Evolutionary conservation across 1,284 basidiomycete genomes (phyloP).

Genomic region (Porodaedalea pini): DNA sequence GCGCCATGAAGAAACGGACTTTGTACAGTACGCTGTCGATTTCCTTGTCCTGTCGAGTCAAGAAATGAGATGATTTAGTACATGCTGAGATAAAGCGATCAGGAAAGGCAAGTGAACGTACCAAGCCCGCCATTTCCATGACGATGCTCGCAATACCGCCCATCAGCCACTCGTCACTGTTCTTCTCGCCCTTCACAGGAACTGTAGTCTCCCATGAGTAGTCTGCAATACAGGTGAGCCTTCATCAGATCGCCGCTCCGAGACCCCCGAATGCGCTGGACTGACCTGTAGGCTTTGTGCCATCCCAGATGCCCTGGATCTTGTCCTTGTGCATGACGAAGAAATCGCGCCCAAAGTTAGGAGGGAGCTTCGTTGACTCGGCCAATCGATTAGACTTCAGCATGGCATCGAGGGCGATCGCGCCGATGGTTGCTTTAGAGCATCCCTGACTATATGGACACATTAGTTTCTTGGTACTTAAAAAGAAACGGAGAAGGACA

Average conservation of each 20-base stretch:
- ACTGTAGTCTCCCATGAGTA: slow-evolving; percentile 17
- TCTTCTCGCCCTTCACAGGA: slow-evolving; percentile 17
- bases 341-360: slow-evolving; percentile 19
- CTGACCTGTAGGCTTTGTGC: slow-evolving; percentile 10
- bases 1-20: slow-evolving; percentile 16
- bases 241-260: background rate
- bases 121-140: slow-evolving; percentile 8
- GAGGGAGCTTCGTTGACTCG: slow-evolving; percentile 9
- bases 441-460: slow-evolving; percentile 15
- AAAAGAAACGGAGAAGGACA: background rate
- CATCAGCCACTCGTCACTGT: slow-evolving; percentile 13
- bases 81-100: background rate
- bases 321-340: slow-evolving; percentile 11
- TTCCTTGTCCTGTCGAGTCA: slow-evolving; percentile 2
- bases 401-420: slow-evolving; percentile 16
- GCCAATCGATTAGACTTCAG: background rate
- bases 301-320: slow-evolving; percentile 17
- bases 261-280: background rate
- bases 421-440: slow-evolving; percentile 18
- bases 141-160: background rate
- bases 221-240: background rate
- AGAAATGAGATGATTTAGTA: background rate
- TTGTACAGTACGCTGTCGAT: slow-evolving; percentile 11
- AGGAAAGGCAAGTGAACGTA: background rate
- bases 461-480: background rate